A percentile compares a stretch with the other conserved stretches of the same genome.
These are phyloP conservation scores for Bretschneidera sinensis DNA, from an alignment of 345 rosid genomes.

Conservation along the genomic window DNA sequence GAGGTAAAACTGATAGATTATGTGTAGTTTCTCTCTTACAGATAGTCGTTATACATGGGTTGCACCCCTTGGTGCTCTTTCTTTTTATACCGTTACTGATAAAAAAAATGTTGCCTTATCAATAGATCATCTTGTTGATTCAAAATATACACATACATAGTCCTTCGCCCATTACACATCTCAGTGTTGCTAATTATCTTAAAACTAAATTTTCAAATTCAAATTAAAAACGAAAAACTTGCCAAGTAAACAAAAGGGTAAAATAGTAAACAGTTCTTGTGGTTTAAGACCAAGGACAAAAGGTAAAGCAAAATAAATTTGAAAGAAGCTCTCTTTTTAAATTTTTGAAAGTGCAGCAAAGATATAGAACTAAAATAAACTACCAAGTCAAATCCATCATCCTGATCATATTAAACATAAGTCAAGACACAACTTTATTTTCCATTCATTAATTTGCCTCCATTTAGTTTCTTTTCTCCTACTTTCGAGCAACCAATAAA, in stretches of 20 bases:
- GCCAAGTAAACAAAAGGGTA: neutral
- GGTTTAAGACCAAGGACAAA: neutral
- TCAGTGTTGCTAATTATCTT: neutral
- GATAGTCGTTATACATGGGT: too few species aligned
- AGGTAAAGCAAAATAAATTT: neutral
- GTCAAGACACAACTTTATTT: neutral
- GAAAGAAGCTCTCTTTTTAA: conserved; percentile 2
- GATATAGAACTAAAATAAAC: conserved; percentile 7
- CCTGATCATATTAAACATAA: conserved; percentile 13
- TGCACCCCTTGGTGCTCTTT: too few species aligned
- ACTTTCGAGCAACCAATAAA: conserved; percentile 6
- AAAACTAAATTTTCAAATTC: neutral
- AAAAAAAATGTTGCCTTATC: too few species aligned
- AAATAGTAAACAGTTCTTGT: too few species aligned
- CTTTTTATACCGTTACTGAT: too few species aligned
- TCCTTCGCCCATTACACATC: neutral
- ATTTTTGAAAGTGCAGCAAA: conserved; percentile 1
- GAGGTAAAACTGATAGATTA: too few species aligned
- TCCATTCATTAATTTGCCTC: neutral
- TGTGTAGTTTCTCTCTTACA: too few species aligned
- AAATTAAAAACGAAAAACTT: too few species aligned
- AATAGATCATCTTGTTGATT: too few species aligned
- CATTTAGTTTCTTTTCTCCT: neutral
- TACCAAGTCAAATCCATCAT: conserved; percentile 6
- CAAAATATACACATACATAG: too few species aligned